phyloP scores from a whole-genome alignment of 176 grass and related monocot genomes.

The Ampelocalamus luodianensis region DNA sequence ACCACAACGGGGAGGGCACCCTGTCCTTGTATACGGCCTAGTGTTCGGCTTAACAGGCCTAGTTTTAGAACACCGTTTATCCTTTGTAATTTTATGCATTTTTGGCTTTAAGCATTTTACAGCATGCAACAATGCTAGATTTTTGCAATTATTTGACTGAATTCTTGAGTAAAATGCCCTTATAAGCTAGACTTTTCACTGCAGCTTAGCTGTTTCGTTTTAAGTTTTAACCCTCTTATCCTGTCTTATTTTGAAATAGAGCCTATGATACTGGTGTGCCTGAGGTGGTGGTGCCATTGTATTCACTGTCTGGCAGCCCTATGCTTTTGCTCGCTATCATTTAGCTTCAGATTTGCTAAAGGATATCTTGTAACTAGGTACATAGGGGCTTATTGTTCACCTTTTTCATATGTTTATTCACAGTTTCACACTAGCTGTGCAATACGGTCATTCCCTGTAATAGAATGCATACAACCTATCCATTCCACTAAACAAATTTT shows the following conservation, averaged over 20 bases:
- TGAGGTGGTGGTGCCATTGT: conserved; percentile 39
- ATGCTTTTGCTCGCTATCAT: conserved; percentile 37
- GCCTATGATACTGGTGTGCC: conserved; percentile 37
- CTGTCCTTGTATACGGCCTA: background rate
- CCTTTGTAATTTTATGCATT: conserved; percentile 7
- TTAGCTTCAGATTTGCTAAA: conserved; percentile 52
- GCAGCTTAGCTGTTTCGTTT: conserved; percentile 27
- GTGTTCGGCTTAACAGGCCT: conserved; percentile 8
- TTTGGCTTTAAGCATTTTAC: conserved; percentile 10
- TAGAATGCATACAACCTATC: conserved; percentile 26
- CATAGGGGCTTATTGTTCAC: conserved; percentile 42
- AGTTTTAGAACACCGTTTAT: background rate
- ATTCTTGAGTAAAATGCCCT: conserved; percentile 5
- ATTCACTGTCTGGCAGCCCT: conserved; percentile 43
- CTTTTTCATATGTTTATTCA: conserved; percentile 35
- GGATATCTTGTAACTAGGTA: conserved; percentile 51
- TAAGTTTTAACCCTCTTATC: conserved; percentile 37
- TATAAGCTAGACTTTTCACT: conserved; percentile 20
- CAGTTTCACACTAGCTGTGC: conserved; percentile 16
- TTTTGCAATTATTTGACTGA: conserved; percentile 2
- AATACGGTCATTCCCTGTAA: conserved; percentile 21
- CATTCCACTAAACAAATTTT: conserved; percentile 11
- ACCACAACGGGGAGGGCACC: background rate
- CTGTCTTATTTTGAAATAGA: conserved; percentile 35
- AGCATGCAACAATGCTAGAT: background rate